Conservation (phyloP, 495 filamentous ascomycete genomes). For the Parathielavia hyrcaniae region DNA sequence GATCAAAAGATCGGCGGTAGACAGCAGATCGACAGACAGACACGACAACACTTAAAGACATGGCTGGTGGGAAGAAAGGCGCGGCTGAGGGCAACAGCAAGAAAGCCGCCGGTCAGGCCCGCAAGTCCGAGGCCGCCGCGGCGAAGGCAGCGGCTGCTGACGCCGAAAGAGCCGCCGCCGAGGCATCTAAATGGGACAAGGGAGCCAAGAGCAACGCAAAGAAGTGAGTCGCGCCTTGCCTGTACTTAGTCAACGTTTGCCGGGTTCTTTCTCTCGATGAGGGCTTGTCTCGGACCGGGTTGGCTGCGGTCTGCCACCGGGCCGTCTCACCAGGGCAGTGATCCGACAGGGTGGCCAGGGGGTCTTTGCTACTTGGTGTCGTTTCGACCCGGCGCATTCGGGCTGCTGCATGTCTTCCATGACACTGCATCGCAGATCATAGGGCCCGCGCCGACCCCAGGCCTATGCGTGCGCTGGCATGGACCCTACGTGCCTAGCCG, state of each 20-base stretch:
- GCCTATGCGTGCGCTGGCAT: not conserved
- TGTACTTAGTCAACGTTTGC: not conserved
- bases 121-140: constrained; percentile 84
- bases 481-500: not conserved
- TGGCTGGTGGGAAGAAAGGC: constrained; percentile 46
- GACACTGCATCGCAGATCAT: not conserved
- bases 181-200: constrained; percentile 75
- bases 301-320: constrained; percentile 4
- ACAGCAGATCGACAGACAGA: not conserved
- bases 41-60: not conserved
- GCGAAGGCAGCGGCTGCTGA: constrained; percentile 66
- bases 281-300: not conserved
- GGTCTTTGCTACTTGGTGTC: not conserved
- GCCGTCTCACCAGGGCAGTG: not conserved
- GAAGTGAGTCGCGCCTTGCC: constrained; percentile 55
- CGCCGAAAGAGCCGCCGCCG: constrained; percentile 58
- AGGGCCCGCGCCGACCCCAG: not conserved
- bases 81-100: constrained; percentile 73
- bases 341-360: not conserved
- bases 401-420: not conserved
- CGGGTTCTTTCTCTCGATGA: not conserved
- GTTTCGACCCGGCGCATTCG: not conserved
- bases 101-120: constrained; percentile 83
- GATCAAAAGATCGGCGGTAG: not conserved
- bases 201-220: constrained; percentile 77